Percentiles rank a stretch among this genome's conserved stretches.
phyloP scores from a whole-genome alignment of 2,329 filamentous ascomycete species.

The Fusarium chlamydosporum region DNA sequence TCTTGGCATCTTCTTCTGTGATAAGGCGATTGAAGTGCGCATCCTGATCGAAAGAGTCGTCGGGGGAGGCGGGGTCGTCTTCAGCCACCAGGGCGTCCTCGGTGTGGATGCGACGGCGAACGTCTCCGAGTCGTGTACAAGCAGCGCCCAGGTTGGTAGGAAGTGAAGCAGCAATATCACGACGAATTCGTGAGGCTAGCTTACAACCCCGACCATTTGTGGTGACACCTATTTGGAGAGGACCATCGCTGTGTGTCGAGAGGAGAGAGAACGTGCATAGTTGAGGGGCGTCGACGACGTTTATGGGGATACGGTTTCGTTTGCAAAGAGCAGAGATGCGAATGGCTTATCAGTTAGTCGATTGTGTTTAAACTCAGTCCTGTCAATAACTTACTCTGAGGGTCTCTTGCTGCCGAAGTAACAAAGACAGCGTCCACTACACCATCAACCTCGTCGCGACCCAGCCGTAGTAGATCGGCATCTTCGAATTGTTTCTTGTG shows the following conservation, averaged over 20 bases:
- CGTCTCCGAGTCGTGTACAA: slow-evolving; percentile 81
- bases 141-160: slow-evolving; percentile 82
- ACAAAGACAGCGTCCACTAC: slow-evolving; percentile 96
- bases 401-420: slow-evolving; percentile 69
- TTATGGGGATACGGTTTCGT: slow-evolving; percentile 87
- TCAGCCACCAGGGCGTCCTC: slow-evolving; percentile 68
- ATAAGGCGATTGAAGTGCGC: slow-evolving; percentile 89
- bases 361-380: background rate
- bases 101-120: slow-evolving; percentile 79
- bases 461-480: slow-evolving; percentile 78
- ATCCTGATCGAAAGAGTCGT: slow-evolving; percentile 79
- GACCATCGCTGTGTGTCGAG: slow-evolving; percentile 89
- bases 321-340: slow-evolving; percentile 82
- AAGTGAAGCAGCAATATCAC: slow-evolving; percentile 86
- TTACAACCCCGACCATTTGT: slow-evolving; percentile 97
- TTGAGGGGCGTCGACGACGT: slow-evolving; percentile 87
- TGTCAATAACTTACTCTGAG: slow-evolving; percentile 54
- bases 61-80: slow-evolving; percentile 69
- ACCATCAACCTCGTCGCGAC: slow-evolving; percentile 80
- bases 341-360: slow-evolving; percentile 60
- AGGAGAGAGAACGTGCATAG: slow-evolving; percentile 93
- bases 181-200: slow-evolving; percentile 86
- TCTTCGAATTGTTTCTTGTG: slow-evolving; percentile 76
- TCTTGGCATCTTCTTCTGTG: slow-evolving; percentile 80
- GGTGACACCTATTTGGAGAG: slow-evolving; percentile 93